Evolutionary conservation across 2,329 filamentous ascomycete species (phyloP).

Genomic region (Beauveria scarabaeidicola): DNA sequence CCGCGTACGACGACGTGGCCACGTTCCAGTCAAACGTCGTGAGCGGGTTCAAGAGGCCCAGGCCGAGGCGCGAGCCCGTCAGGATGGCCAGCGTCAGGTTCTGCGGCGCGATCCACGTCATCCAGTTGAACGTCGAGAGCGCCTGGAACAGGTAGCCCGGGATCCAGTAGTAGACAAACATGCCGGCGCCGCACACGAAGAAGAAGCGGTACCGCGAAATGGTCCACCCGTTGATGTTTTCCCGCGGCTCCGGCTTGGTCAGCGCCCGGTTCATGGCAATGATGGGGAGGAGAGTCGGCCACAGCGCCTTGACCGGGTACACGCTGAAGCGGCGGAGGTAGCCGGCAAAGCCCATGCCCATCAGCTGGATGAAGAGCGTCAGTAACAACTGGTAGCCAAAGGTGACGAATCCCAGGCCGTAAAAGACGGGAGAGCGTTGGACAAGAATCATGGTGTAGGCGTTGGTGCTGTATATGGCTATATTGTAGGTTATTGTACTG

Average conservation of each 20-base stretch:
- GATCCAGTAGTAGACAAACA: conserved; percentile 47
- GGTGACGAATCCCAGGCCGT: conserved; percentile 29
- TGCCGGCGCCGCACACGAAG: conserved; percentile 29
- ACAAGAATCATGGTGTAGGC: conserved; percentile 40
- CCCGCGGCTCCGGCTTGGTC: conserved; percentile 28
- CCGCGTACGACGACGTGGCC: conserved; percentile 28
- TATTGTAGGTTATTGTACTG: conserved; percentile 51
- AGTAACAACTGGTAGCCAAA: conserved; percentile 40
- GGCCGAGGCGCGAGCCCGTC: conserved; percentile 33
- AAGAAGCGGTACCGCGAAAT: conserved; percentile 40
- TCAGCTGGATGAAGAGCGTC: conserved; percentile 40
- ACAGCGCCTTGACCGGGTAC: conserved; percentile 41
- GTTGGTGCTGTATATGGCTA: conserved; percentile 36
- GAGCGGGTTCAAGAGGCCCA: conserved; percentile 29
- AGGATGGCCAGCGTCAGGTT: conserved; percentile 32
- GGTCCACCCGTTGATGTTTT: conserved; percentile 25
- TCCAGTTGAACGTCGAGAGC: conserved; percentile 43
- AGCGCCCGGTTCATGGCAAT: conserved; percentile 40
- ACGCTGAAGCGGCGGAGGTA: conserved; percentile 41
- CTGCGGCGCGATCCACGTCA: conserved; percentile 44
- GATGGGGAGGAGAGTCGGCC: conserved; percentile 41
- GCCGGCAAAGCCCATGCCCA: conserved; percentile 48
- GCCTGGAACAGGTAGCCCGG: conserved; percentile 41
- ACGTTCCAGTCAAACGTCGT: conserved; percentile 34
- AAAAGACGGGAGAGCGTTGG: conserved; percentile 36